Base-by-base conservation (phyloP, 2,329 filamentous ascomycete species). In the Fonsecaea pedrosoi region DNA sequence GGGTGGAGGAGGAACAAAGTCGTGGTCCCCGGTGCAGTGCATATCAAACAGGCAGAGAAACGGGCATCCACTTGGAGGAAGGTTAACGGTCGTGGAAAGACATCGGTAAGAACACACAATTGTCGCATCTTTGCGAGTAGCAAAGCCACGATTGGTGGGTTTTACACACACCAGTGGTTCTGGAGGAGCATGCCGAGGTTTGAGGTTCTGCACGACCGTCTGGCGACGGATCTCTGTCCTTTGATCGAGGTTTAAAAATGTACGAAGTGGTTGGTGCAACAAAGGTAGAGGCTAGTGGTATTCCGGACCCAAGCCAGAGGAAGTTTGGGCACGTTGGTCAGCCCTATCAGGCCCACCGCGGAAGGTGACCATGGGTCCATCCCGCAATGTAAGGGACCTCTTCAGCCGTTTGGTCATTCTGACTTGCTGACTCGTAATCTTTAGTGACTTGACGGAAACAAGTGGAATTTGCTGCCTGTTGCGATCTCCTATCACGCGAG, bases 391-490 rank as follows among this genome's bases (percentile, higher is more conserved):
- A 13, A 42, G 30, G 54, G 10, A 53, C 50, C 35, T 38, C 13
- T 40, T 62, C 18, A 53, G 32, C 63, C 38, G 45, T 50, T 5
- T 42, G 45, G 54, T 60, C 18, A 61, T 53, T 67, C 40, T 64
- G 65, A 67, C 65, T 67, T 64, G 65, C 65, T 67, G 65, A 60
- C 60, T 67, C 65, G 65, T 67, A 67, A 53, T 59, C 21, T 32
- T 12, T 58, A 58, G 54, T 57, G 40, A 54, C 38, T 50, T 30
- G 40, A 56, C 25, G 45, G 13, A 59, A 50, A 48, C 35, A 59
- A 54, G 21, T 25, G 40, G 57, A 34, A 50, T 62, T 67, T 63
- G 60, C 56, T 57, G 64, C 64, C 64, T 63, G 55, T 12, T 25
- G 45, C 45, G 45, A 50, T 21, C 45, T 50, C 45, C 21, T 50